These are phyloP conservation scores for Phytophthora sp. DNA, from an alignment of 352 stramenopile genomes.

Conservation along the genomic window DNA sequence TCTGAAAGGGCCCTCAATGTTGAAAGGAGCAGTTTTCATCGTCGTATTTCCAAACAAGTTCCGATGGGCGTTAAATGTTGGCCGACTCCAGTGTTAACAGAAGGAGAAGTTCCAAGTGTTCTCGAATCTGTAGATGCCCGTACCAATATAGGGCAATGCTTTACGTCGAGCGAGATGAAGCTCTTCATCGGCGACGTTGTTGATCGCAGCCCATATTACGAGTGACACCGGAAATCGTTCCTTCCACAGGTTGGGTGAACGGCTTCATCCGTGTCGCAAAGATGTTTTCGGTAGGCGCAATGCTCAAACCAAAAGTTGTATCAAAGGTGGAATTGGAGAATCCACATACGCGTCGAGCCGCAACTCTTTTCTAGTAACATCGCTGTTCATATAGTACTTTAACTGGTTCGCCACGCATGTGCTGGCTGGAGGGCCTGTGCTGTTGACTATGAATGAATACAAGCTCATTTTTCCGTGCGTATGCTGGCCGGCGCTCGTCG, in stretches of 20 bases:
- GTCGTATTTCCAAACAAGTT: neutral
- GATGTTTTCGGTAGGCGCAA: neutral
- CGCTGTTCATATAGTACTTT: neutral
- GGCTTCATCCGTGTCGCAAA: neutral
- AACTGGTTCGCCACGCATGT: neutral
- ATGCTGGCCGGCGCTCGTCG: neutral
- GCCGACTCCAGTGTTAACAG: neutral
- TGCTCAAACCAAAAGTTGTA: neutral
- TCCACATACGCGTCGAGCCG: neutral
- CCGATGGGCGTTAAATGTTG: neutral
- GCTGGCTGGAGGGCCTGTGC: neutral
- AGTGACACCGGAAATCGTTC: neutral
- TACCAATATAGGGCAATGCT: neutral
- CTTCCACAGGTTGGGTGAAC: neutral
- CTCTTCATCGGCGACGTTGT: neutral
- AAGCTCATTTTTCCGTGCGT: neutral
- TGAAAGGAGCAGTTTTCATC: neutral
- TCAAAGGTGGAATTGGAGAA: neutral
- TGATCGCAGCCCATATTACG: neutral
- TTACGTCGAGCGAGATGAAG: neutral
- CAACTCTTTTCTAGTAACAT: neutral
- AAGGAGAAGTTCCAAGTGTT: neutral
- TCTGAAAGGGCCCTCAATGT: neutral
- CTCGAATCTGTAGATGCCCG: neutral
- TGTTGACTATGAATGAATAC: neutral